Evolutionary conservation across 2,329 filamentous ascomycete species (phyloP), one percentile per base, ranked within the genome.

Genomic region (Cryphonectria japonica): DNA sequence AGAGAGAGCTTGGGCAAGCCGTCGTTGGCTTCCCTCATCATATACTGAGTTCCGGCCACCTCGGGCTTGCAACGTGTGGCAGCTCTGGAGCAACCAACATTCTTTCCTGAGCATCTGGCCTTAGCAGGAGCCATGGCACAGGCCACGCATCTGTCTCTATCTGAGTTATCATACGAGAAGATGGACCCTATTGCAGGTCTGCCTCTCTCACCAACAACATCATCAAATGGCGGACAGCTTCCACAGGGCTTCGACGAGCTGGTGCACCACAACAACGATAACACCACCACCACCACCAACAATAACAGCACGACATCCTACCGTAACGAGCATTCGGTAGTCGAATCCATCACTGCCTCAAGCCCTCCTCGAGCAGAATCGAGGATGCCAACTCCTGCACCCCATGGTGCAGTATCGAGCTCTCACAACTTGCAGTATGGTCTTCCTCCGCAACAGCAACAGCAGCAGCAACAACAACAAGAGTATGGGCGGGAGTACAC

Each of bases 161-260:
- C 59, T 62, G 66, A 69, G 66, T 69, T 69, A 32, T 61, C 66
- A 66, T n/a, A 66, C 64, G 39, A 50, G 67, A 71, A 22, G 70
- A 80, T 85, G 83, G 80, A 79, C 72, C 80, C 78, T 68, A 77
- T 77, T 68, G 77, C 52, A 57, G 50, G 37, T n/a, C 67, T 79
- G 61, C 81, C 84, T 50, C 82, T 81, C 60, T 86, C 86, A 32
- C 85, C 86, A 71, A 82, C 83, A 68, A 46, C 60, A 19, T 82
- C 82, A 29, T 83, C 82, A 65, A 78, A 78, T 68, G 76, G 77
- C 69, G 78, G 78, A 29, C 75, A 78, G 39, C 78, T 83, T 37
- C 80, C 82, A n/a, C 78, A 80, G 70, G 80, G 81, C 54, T 80
- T 85, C 71, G 80, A 82, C 64, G 81, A 85, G 32, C 74, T 85